phyloP scores from a whole-genome alignment of 129 eudicot species.

The Calendula officinalis region DNA sequence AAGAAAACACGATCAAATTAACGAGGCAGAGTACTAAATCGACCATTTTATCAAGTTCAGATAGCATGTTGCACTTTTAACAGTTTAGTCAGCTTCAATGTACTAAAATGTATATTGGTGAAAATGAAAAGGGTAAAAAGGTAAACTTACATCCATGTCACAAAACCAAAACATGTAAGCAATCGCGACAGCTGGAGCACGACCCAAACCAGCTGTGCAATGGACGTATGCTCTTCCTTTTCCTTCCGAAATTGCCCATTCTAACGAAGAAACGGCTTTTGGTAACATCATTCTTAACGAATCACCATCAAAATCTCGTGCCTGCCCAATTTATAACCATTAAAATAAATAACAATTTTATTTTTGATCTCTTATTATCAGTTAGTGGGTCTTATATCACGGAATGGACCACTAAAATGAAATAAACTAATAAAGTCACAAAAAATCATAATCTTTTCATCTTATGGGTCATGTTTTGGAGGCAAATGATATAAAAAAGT shows the following conservation, averaged over 20 bases:
- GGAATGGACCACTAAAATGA: too few species aligned
- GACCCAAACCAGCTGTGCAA: slow-evolving; percentile 95
- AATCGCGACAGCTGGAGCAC: slow-evolving; percentile 96
- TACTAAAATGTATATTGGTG: background rate
- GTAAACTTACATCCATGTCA: slow-evolving; percentile 70
- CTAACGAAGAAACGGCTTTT: slow-evolving; percentile 80
- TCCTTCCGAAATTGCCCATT: slow-evolving; percentile 88
- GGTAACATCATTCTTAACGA: slow-evolving; percentile 82
- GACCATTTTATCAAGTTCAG: background rate
- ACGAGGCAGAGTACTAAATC: background rate
- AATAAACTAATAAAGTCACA: too few species aligned
- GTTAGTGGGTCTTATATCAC: background rate
- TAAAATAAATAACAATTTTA: background rate
- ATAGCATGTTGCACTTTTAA: too few species aligned
- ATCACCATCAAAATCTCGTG: slow-evolving; percentile 90
- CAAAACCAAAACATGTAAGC: slow-evolving; percentile 94
- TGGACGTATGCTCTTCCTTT: slow-evolving; percentile 84
- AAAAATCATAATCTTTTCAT: too few species aligned
- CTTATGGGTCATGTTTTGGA: too few species aligned
- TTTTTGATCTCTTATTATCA: background rate
- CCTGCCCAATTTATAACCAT: slow-evolving; percentile 41
- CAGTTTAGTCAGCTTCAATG: too few species aligned
- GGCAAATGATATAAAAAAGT: too few species aligned
- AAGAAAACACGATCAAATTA: too few species aligned
- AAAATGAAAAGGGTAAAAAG: background rate